Percentiles rank a stretch among this genome's conserved stretches.
Conservation (phyloP, 306 rosid species). For the Cicer chorassanicum region DNA sequence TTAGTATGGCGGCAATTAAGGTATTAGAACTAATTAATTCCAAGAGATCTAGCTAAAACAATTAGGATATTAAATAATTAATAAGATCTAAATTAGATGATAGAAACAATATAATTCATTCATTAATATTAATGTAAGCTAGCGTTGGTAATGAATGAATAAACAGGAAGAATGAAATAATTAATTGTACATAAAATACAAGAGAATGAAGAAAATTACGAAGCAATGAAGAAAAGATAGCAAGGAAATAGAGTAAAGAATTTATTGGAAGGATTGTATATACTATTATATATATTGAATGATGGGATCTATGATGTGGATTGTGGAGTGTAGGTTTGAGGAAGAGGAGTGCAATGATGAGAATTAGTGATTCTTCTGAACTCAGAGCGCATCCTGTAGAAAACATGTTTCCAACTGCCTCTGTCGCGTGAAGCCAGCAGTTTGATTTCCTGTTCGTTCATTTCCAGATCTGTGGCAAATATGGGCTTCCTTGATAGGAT, state of each 20-base stretch:
- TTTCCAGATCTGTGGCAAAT: conserved; percentile 81
- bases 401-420: conserved; percentile 77
- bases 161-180: conserved; percentile 15
- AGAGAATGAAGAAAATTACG: not conserved
- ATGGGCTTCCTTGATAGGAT: conserved; percentile 69
- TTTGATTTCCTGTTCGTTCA: conserved; percentile 80
- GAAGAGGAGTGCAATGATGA: conserved; percentile 57
- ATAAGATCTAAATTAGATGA: too few species aligned
- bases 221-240: too few species aligned
- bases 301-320: too few species aligned
- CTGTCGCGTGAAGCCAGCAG: conserved; percentile 61
- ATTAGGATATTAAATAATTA: too few species aligned
- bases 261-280: too few species aligned
- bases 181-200: conserved; percentile 24
- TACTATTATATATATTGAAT: too few species aligned
- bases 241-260: too few species aligned
- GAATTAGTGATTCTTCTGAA: conserved; percentile 57
- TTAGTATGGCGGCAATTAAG: too few species aligned
- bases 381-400: conserved; percentile 74
- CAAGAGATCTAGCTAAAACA: too few species aligned
- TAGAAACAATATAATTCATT: too few species aligned
- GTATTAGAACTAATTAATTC: too few species aligned
- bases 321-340: conserved; percentile 66
- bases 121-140: too few species aligned
- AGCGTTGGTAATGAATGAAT: not conserved